Evolutionary conservation across 768 basidiomycete species (phyloP).

Genomic region (Boletus reticulatus): DNA sequence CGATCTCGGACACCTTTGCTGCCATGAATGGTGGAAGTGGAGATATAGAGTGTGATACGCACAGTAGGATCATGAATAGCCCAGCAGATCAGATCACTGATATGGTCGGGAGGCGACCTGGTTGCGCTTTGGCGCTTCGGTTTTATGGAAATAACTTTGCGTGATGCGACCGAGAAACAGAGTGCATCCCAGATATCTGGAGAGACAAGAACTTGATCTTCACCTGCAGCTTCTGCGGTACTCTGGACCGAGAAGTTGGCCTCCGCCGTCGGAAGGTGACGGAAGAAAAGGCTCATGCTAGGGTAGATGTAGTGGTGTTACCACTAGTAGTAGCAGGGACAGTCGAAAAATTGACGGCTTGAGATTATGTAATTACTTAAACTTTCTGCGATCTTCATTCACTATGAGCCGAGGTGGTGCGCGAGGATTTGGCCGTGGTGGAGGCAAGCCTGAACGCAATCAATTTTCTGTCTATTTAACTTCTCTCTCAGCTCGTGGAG

Average conservation of each 20-base stretch:
- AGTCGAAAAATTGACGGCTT: no score
- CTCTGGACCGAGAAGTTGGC: slow-evolving; percentile 29
- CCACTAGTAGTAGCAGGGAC: no score
- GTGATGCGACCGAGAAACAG: slow-evolving; percentile 10
- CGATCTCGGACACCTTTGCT: slow-evolving; percentile 31
- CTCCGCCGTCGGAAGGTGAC: slow-evolving; percentile 20
- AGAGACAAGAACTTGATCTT: slow-evolving; percentile 30
- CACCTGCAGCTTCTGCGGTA: slow-evolving; percentile 7
- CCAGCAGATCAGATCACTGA: slow-evolving; percentile 32
- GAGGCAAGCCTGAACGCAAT: slow-evolving; percentile 33
- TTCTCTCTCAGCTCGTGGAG: slow-evolving; percentile 48
- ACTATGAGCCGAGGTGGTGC: slow-evolving; percentile 52
- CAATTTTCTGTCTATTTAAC: neutral
- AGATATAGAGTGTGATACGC: slow-evolving; percentile 8
- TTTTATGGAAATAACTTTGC: slow-evolving; percentile 24
- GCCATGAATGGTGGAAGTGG: slow-evolving; percentile 21
- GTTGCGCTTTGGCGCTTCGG: slow-evolving; percentile 12
- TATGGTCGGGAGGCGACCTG: neutral
- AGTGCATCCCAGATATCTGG: slow-evolving; percentile 33
- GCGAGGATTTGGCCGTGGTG: slow-evolving; percentile 56
- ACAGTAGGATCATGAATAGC: slow-evolving; percentile 40
- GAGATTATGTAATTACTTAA: slow-evolving; percentile 28
- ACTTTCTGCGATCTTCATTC: neutral
- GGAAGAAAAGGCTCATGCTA: slow-evolving; percentile 39
- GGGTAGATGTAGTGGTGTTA: neutral